phyloP scores from a whole-genome alignment of 1,284 basidiomycete genomes.

The Cryptococcus sp. region DNA sequence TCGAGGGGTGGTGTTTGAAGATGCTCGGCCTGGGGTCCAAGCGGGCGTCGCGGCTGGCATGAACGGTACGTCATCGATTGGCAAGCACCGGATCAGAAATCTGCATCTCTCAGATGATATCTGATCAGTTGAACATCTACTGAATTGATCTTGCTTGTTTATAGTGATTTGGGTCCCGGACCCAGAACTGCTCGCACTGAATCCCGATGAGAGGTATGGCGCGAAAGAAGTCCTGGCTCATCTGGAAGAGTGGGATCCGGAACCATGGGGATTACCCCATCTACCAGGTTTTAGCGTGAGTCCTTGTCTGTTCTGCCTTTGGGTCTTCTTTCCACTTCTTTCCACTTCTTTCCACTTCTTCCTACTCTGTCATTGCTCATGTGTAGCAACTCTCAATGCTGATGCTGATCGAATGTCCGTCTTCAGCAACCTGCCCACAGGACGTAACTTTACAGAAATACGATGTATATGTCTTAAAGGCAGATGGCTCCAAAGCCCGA shows the following conservation, averaged over 20 bases:
- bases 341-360: background rate
- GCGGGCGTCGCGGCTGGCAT: slow-evolving; percentile 53
- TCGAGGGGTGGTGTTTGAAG: slow-evolving; percentile 53
- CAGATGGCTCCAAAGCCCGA: too few species aligned
- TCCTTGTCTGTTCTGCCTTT: background rate
- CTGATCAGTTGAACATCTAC: too few species aligned
- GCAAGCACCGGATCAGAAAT: too few species aligned
- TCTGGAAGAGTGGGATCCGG: slow-evolving; percentile 46
- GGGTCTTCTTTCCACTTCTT: background rate
- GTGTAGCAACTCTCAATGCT: too few species aligned
- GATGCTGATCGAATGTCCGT: too few species aligned
- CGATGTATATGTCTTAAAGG: background rate
- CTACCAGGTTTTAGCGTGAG: slow-evolving; percentile 19
- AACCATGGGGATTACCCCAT: slow-evolving; percentile 48
- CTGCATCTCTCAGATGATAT: too few species aligned
- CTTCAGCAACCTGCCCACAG: too few species aligned
- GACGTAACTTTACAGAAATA: background rate
- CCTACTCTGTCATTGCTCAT: background rate
- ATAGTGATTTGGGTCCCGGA: slow-evolving; percentile 55
- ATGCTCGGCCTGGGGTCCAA: slow-evolving; percentile 48
- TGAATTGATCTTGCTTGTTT: background rate
- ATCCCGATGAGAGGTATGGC: slow-evolving; percentile 45
- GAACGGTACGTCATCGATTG: slow-evolving; percentile 41
- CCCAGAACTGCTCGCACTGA: slow-evolving; percentile 42
- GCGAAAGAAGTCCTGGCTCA: slow-evolving; percentile 41